These are phyloP conservation scores for Aspergillus jensenii DNA, from an alignment of 2,329 filamentous ascomycete genomes.

Conservation along the genomic window DNA sequence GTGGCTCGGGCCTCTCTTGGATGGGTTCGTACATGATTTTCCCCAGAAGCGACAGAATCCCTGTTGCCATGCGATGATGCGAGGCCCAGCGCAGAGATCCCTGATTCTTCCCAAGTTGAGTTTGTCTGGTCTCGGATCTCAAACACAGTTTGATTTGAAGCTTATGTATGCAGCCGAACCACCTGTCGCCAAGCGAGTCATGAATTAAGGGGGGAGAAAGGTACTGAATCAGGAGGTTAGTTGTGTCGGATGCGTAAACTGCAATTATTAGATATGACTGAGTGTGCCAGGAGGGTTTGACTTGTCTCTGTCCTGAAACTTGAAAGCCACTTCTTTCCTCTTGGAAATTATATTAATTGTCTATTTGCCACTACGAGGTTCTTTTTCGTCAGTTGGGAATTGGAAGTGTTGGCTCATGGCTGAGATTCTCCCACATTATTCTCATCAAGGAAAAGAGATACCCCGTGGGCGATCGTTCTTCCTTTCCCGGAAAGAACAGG, in stretches of 20 bases:
- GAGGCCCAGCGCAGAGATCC: background rate
- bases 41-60: background rate
- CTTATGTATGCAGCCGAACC: conserved; percentile 5
- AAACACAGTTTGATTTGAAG: background rate
- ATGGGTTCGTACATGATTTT: background rate
- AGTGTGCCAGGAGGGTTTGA: background rate
- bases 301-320: background rate
- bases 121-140: background rate
- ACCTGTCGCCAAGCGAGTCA: too few relatives aligned
- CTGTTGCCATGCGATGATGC: background rate
- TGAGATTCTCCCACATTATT: background rate
- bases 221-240: background rate
- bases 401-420: too few relatives aligned
- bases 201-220: background rate
- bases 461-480: conserved; percentile 1
- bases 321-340: background rate
- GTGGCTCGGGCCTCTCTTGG: background rate
- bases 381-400: background rate
- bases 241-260: background rate
- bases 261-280: background rate
- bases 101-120: background rate
- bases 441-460: background rate
- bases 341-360: background rate
- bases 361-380: background rate
- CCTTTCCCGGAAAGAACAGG: background rate